Base-by-base conservation (phyloP, 345 rosid genomes). In the Moringa oleifera region DNA sequence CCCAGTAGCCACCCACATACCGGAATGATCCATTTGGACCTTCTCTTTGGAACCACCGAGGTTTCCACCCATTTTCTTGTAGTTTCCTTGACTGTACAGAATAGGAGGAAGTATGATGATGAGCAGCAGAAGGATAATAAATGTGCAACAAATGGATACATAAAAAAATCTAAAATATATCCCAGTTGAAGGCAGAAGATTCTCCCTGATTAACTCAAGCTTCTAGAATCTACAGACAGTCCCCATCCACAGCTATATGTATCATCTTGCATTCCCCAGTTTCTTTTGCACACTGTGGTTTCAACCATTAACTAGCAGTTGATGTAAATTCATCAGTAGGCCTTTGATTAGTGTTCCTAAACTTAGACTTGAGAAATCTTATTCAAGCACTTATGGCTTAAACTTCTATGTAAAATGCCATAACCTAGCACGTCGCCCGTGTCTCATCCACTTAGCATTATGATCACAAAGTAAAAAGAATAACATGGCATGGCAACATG, bases 1-100 rank as follows among this genome's bases (percentile, higher is more conserved):
- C 91, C 97, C 99, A 94, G 53, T 90, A 94, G n/a, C 96, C 97
- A 0, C 96, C 96, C n/a, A 50, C 28, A 19, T 80, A 90, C 59
- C 64, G 68, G 77, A 75, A 94, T 41, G 95, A 54, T 75, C 91
- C 86, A 28, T 77, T 62, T 64, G 84, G 87, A 52, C 73, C 79
- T 36, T 82, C 85, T 70, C 69, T 64, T 56, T 68, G 70, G 73
- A 94, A 90, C 97, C 99, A 94, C 78, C 83, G 79, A 0, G 99
- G 93, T 61, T 76, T 81, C 97, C 99, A 88, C 61, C 99, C 97
- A 54, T 82, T 81, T 73, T 88, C 97, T 73, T 94, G 97, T 71
- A 90, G 61, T 71, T 85, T 84, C 63, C 88, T 81, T 53, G 97
- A 88, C 97, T 94, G 88, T 61, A 47, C 18, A 31, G 21, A 25